Base-by-base conservation (phyloP, 352 stramenopile genomes). In the Globisporangium emineosum region DNA sequence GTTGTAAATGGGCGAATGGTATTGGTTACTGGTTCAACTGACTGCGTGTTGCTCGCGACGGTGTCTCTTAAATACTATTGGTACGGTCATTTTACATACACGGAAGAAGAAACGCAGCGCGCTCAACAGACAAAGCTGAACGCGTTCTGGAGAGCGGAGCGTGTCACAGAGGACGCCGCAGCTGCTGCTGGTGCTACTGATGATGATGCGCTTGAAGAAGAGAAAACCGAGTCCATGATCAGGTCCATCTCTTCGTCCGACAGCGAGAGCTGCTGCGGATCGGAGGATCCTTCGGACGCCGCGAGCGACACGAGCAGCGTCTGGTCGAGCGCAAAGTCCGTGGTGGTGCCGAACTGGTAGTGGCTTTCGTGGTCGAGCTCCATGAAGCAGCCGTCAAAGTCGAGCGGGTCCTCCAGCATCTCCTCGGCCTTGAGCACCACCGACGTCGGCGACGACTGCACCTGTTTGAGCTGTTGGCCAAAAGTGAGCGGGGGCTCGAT, bases 311-410 rank as follows among this genome's bases (percentile, higher is more conserved):
- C 21, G 4, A 64, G 23, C 17, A 64, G 30, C 45, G 57, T 64
- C 45, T 55, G 43, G 30, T 64, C 57, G n/a, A 64, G 45, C 29
- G 57, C 45, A 55, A 64, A 35, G 17, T 64, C 43, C 29, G 13
- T 4, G 10, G 43, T 50, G 21, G n/a, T n/a, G n/a, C 33, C 19
- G 19, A 45, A 40, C 29, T 56, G 45, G 55, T 27, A 42, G 51
- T 29, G 29, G 35, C 35, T 60, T 23, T 64, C 43, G 23, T 15
- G 47, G 17, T 64, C 57, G 19, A 64, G n/a, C 5, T 47, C 57
- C 57, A 64, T 64, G 30, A 64, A 64, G 45, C 57, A 64, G 45
- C 57, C 57, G 7, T 55, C 57, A 47, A 64, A 64, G 29, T 64
- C 57, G n/a, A 64, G 57, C 30, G 57, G 57, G 15, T 57, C 57